phyloP scores from a whole-genome alignment of 345 rosid genomes.

The Euphorbia pulcherrima region DNA sequence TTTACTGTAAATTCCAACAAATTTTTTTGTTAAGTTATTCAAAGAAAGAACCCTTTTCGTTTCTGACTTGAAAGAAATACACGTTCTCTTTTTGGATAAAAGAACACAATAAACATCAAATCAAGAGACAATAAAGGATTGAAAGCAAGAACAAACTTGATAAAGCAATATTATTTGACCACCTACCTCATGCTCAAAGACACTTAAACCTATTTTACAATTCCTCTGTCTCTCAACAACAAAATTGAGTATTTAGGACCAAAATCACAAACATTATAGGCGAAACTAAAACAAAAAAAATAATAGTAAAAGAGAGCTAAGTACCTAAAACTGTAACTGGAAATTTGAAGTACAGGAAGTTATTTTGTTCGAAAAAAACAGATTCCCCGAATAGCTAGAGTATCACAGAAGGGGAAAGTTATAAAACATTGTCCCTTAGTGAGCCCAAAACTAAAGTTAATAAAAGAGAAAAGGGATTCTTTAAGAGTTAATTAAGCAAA shows the following conservation, averaged over 20 bases:
- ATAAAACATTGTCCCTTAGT: slow-evolving; percentile 31
- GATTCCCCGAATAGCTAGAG: too few species aligned
- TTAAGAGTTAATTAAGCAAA: not conserved
- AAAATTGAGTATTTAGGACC: too few species aligned
- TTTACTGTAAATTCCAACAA: not conserved
- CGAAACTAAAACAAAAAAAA: too few species aligned
- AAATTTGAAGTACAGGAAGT: slow-evolving; percentile 14
- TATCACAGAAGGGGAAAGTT: not conserved
- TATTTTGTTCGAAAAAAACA: too few species aligned
- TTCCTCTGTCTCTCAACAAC: too few species aligned
- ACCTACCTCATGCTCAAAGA: slow-evolving; percentile 6
- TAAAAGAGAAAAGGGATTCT: slow-evolving; percentile 9
- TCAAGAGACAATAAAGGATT: slow-evolving; percentile 5
- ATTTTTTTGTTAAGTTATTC: not conserved
- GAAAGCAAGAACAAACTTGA: slow-evolving; percentile 13
- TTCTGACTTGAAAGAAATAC: not conserved
- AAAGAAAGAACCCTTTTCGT: slow-evolving; percentile 6
- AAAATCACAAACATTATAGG: not conserved
- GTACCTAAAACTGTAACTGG: slow-evolving; percentile 26
- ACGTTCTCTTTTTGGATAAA: slow-evolving; percentile 10
- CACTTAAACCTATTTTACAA: not conserved
- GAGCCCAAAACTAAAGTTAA: not conserved
- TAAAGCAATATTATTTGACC: not conserved
- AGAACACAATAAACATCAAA: slow-evolving; percentile 3
- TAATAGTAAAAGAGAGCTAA: not conserved